Conservation (phyloP, 1,139 yeast species). For the Lodderomyces metapsilosis region DNA sequence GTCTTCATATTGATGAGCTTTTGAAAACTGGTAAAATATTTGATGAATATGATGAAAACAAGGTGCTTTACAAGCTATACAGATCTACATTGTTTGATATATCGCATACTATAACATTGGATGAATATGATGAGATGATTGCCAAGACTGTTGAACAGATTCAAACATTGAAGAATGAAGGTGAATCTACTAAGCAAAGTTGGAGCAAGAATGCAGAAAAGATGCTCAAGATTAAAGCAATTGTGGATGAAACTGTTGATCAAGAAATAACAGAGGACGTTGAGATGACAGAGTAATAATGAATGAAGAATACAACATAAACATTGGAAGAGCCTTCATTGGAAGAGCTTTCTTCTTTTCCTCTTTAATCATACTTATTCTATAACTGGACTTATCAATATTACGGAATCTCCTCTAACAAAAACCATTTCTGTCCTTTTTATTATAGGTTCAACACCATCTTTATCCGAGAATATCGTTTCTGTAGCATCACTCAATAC, state of each 20-base stretch:
- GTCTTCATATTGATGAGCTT: conserved; percentile 8
- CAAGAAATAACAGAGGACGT: conserved; percentile 10
- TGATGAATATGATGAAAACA: conserved; percentile 20
- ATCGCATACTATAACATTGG: conserved; percentile 19
- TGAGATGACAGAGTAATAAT: conserved; percentile 14
- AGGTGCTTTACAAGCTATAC: conserved; percentile 12
- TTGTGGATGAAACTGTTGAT: conserved; percentile 16
- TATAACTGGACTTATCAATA: conserved; percentile 58
- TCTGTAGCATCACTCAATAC: conserved; percentile 93
- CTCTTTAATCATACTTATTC: not conserved
- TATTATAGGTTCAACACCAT: conserved; percentile 32
- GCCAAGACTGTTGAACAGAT: conserved; percentile 25
- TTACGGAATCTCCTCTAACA: conserved; percentile 94
- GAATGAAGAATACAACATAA: too few relatives aligned
- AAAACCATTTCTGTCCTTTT: conserved; percentile 86
- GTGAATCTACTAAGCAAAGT: conserved; percentile 29
- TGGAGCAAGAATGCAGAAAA: conserved; percentile 38
- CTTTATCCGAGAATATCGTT: conserved; percentile 56
- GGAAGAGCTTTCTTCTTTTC: too few relatives aligned
- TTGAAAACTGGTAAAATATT: conserved; percentile 6
- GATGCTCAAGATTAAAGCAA: conserved; percentile 26
- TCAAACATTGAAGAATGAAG: conserved; percentile 27
- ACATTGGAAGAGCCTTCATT: too few relatives aligned
- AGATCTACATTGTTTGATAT: conserved; percentile 18
- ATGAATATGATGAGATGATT: conserved; percentile 35